Percentiles rank a stretch among this genome's conserved stretches.
These are phyloP conservation scores for Isoetes taiwanensis DNA, from an alignment of 75 land plant species.

Conservation along the genomic window DNA sequence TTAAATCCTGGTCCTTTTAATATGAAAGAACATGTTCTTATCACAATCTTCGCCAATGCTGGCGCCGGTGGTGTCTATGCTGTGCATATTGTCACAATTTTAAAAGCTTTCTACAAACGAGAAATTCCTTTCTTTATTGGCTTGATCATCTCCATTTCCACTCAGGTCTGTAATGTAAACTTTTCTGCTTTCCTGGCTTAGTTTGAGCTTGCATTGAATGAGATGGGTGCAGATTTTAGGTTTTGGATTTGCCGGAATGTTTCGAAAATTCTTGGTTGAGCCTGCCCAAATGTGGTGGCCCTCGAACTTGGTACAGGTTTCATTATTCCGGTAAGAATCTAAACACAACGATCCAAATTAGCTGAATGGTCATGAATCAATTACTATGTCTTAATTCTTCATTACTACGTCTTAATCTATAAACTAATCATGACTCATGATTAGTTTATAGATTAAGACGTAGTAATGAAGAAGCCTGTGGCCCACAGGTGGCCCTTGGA, in stretches of 20 bases:
- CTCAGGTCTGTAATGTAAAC: slow-evolving; percentile 38
- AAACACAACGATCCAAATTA: no score
- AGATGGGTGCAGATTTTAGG: slow-evolving; percentile 38
- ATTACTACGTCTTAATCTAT: no score
- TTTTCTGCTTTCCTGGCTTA: background rate
- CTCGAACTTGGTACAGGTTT: slow-evolving; percentile 43
- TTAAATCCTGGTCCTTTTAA: slow-evolving; percentile 85
- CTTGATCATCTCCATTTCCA: slow-evolving; percentile 47
- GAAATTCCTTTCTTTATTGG: slow-evolving; percentile 33
- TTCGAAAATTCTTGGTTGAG: slow-evolving; percentile 39
- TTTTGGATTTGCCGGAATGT: slow-evolving; percentile 56
- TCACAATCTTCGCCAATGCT: slow-evolving; percentile 56
- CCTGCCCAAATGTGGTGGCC: slow-evolving; percentile 73
- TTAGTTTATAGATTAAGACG: no score
- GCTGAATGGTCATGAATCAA: no score
- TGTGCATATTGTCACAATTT: slow-evolving; percentile 9
- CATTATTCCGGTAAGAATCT: slow-evolving; percentile 56
- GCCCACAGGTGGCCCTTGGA: no score
- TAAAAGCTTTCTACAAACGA: slow-evolving; percentile 20
- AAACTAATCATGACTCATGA: no score
- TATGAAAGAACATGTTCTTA: slow-evolving; percentile 73
- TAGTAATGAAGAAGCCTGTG: no score
- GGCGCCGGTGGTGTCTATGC: slow-evolving; percentile 30
- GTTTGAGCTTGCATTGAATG: background rate
- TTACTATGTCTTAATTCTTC: no score